Conservation (phyloP, 192 early-diverging fungal genomes). For the Funneliformis geosporum region DNA sequence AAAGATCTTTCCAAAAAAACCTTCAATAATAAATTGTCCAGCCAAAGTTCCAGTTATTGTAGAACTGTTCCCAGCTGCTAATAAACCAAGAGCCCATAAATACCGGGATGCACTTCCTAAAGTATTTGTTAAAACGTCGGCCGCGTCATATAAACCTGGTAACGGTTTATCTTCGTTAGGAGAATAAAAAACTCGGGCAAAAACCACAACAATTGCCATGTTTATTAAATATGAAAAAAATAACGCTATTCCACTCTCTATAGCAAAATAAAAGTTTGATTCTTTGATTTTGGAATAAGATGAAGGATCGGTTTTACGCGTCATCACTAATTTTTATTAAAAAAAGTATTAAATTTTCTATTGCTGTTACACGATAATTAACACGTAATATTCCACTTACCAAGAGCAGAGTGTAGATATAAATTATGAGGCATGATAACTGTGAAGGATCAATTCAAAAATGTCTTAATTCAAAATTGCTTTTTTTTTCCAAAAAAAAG, state of each 20-base stretch:
- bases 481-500: neutral
- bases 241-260: conserved; percentile 64
- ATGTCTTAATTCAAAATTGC: neutral
- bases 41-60: conserved; percentile 91
- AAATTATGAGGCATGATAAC: conserved; percentile 92
- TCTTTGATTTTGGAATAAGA: conserved; percentile 53
- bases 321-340: conserved; percentile 19
- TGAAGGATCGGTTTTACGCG: conserved; percentile 43
- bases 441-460: neutral
- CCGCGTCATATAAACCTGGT: conserved; percentile 66
- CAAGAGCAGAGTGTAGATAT: conserved; percentile 72
- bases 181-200: conserved; percentile 53
- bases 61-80: conserved; percentile 80
- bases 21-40: conserved; percentile 88
- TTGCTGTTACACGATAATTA: neutral
- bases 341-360: neutral
- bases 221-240: conserved; percentile 67
- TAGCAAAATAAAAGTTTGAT: conserved; percentile 67
- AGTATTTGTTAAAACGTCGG: conserved; percentile 51
- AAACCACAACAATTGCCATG: conserved; percentile 66
- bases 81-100: conserved; percentile 80
- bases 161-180: conserved; percentile 33
- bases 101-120: conserved; percentile 65
- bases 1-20: conserved; percentile 69
- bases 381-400: neutral